Evolutionary conservation across 192 early-diverging fungal species (phyloP), one percentile per base, ranked within the genome.

Genomic region (Podila verticillata): DNA sequence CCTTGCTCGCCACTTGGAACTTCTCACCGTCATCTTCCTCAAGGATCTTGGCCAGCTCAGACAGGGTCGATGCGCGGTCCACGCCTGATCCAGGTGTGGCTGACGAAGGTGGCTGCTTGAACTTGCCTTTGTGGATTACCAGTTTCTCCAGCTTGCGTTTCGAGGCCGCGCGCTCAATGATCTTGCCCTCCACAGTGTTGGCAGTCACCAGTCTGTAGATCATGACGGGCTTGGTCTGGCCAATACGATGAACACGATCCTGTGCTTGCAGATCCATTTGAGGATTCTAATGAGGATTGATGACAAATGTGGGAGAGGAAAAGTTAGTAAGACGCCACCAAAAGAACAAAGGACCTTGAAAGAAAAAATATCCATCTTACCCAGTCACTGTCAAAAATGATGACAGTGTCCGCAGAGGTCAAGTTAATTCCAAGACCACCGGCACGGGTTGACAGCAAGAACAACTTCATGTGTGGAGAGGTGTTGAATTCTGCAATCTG

Each of bases 391-490:
- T 98, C 98, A 79, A 95, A 98, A 60, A 99, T 93, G 54, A 99
- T 87, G 10, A 99, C 98, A 36, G 94, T 98, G 74, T 99, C 97
- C 13, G 98, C 98, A 0, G 95, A 92, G 4, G 98, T 97, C 70
- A 99, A 81, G 67, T 99, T 99, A 81, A 99, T 99, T 58, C 98
- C 98, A 29, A 99, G 83, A 15, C 98, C 98, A 64, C 98, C 98
- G 15, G 97, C 95, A 65, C 98, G 92, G 10, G 98, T 99, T 7
- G 96, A 96, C 20, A 99, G 75, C 59, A 99, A 84, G 71, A 99
- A 99, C 35, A 99, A 84, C 63, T 91, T 86, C 57, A 87, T 84
- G 51, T 79, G 71, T 72, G 61, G 89, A 82, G 68, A 85, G 66
- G 79, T 74, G 54, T 95, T 95, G 74, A 89, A 96, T 29, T 91